Evolutionary conservation across 2,329 filamentous ascomycete genomes (phyloP).

Genomic region (Botrytis medusae): DNA sequence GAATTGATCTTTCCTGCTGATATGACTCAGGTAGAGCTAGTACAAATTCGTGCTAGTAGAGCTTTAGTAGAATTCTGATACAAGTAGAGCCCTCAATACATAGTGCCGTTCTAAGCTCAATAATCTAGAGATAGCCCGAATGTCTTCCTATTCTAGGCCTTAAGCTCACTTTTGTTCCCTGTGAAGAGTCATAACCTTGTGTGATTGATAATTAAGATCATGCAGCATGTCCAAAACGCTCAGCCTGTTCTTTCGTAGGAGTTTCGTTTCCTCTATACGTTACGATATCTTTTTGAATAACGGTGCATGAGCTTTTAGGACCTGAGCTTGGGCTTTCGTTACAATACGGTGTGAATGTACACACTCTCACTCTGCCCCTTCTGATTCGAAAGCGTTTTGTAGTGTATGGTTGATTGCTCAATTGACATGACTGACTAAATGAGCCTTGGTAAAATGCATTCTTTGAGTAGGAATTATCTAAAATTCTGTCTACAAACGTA

Average conservation of each 20-base stretch:
- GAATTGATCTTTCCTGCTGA: not conserved
- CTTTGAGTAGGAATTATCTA: not conserved
- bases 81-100: not conserved
- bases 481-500: not conserved
- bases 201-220: not conserved
- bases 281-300: not conserved
- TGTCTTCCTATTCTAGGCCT: not conserved
- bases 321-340: not conserved
- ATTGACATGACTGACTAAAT: rapidly evolving
- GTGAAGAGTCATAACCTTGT: not conserved
- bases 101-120: not conserved
- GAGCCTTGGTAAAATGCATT: not conserved
- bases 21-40: not conserved
- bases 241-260: not conserved
- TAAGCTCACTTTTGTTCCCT: not conserved
- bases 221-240: not conserved
- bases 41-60: not conserved
- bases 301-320: not conserved
- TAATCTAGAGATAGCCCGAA: not conserved
- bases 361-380: not conserved
- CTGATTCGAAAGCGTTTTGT: not conserved
- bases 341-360: too few relatives aligned
- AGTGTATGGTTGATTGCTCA: not conserved
- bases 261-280: not conserved
- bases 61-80: not conserved